Evolutionary conservation across 2,329 filamentous ascomycete species (phyloP).

Genomic region (Fusarium sp.): DNA sequence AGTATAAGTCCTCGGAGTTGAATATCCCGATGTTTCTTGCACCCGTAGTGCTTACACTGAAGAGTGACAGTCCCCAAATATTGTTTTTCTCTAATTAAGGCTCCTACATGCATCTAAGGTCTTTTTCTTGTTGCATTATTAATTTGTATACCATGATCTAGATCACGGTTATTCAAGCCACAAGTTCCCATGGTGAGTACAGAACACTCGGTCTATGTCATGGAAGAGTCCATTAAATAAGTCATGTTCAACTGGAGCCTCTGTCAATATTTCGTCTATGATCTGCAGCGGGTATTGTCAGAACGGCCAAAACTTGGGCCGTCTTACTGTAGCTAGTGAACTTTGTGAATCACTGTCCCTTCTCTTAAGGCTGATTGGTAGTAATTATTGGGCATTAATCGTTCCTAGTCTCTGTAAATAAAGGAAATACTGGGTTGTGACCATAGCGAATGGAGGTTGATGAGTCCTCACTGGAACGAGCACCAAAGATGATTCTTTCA

Average conservation of each 20-base stretch:
- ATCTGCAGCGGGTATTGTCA: not conserved
- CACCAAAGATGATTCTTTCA: not conserved
- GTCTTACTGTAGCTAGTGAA: not conserved
- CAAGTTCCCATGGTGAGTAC: not conserved
- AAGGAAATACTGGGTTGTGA: fast-evolving
- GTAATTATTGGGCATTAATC: fast-evolving
- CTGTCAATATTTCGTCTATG: not conserved
- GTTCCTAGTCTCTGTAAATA: fast-evolving
- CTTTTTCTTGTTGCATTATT: too few species aligned
- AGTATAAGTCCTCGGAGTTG: not conserved
- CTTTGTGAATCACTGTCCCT: not conserved
- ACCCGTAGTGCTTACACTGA: not conserved
- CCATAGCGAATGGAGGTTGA: fast-evolving
- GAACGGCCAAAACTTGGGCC: conserved; percentile 5
- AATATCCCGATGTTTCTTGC: not conserved
- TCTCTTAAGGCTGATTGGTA: not conserved
- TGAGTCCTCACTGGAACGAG: not conserved
- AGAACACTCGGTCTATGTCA: not conserved
- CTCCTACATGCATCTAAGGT: fast-evolving
- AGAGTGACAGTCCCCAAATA: too few species aligned
- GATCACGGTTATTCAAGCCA: too few species aligned
- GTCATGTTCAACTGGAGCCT: fast-evolving
- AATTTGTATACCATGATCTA: fast-evolving
- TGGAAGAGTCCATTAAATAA: fast-evolving
- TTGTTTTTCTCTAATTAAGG: too few species aligned